Evolutionary conservation across 192 early-diverging fungal species (phyloP), one percentile per base, ranked within the genome.

Genomic region (Gaertneriomyces sp.): DNA sequence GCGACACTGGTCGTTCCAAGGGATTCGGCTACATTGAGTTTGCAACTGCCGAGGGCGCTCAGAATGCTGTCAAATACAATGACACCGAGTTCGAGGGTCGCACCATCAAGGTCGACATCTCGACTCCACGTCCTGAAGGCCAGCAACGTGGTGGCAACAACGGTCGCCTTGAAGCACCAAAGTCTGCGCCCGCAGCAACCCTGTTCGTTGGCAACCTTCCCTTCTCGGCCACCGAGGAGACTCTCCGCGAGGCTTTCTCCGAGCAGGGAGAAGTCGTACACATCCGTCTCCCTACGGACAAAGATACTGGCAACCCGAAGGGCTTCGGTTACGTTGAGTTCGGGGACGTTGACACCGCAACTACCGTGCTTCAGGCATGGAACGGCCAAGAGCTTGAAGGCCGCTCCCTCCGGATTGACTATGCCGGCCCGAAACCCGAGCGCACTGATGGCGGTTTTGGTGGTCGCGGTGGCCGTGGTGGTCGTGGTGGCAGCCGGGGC

Each of bases 1-100:
- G 72, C n/a, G 82, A 83, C 60, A 83, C 85, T 45, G 88, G 88
- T 53, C 76, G 77, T 58, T 84, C 91, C 52, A 91, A 89, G 74
- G 92, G 91, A 45, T 95, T 90, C 73, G 93, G 87, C 58, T 95
- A 95, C 80, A 85, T 98, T 40, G 92, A 96, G 57, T 96, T 95
- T 71, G 74, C 80, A 55, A 65, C 69, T 53, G 63, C 81, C 38
- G 89, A 83, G 56, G 77, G 73, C 41, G 88, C 86, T 55, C 76
- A 87, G 61, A 85, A 85, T 68, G 93, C 92, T 6, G 58, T 88
- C 58, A 79, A 78, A 41, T 76, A 87, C 49, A 73, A 78, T 50
- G 91, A 85, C 43, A 77, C 79, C 49, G 88, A 94, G 59, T 73
- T 96, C 43, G 91, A 92, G 57, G 93, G 93, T 45, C 90, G 94